Evolutionary conservation across 2,329 filamentous ascomycete species (phyloP).

Genomic region (Microcyclosporella mali): DNA sequence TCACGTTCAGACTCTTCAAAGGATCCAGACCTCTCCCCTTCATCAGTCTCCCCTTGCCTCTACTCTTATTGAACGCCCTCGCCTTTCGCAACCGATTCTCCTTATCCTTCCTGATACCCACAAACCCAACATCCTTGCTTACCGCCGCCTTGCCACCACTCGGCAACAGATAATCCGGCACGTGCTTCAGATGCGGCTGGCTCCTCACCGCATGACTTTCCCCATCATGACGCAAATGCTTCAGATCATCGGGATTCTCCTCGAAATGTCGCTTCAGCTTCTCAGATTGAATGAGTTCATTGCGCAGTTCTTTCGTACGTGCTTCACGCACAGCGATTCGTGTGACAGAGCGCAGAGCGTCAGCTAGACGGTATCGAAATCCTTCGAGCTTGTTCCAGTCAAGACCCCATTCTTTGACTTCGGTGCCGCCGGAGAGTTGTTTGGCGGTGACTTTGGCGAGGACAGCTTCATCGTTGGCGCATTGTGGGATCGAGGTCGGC

Average conservation of each 20-base stretch:
- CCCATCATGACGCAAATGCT: constrained; percentile 81
- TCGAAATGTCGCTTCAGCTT: constrained; percentile 94
- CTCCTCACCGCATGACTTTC: constrained; percentile 77
- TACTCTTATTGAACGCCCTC: constrained; percentile 38
- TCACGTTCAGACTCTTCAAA: constrained; percentile 73
- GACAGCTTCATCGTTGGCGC: constrained; percentile 78
- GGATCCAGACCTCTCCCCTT: constrained; percentile 70
- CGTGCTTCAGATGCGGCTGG: constrained; percentile 85
- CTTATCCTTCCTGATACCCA: constrained; percentile 53
- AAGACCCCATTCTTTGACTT: constrained; percentile 85
- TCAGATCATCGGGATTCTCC: constrained; percentile 85
- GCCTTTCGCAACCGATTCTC: constrained; percentile 46
- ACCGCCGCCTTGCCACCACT: constrained; percentile 63
- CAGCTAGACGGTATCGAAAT: constrained; percentile 91
- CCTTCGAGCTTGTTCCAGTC: constrained; percentile 91
- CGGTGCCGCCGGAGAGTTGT: constrained; percentile 70
- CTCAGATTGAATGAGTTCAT: constrained; percentile 87
- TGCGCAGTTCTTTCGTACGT: constrained; percentile 75
- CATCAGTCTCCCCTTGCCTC: constrained; percentile 47
- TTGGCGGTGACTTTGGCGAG: constrained; percentile 72
- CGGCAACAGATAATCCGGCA: constrained; percentile 89
- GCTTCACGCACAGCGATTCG: constrained; percentile 85
- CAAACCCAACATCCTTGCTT: constrained; percentile 64
- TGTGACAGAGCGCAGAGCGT: constrained; percentile 84
- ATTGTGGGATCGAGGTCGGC: constrained; percentile 68